Evolutionary conservation across 345 rosid genomes (phyloP).

Genomic region (Pugionium dolabratum): DNA sequence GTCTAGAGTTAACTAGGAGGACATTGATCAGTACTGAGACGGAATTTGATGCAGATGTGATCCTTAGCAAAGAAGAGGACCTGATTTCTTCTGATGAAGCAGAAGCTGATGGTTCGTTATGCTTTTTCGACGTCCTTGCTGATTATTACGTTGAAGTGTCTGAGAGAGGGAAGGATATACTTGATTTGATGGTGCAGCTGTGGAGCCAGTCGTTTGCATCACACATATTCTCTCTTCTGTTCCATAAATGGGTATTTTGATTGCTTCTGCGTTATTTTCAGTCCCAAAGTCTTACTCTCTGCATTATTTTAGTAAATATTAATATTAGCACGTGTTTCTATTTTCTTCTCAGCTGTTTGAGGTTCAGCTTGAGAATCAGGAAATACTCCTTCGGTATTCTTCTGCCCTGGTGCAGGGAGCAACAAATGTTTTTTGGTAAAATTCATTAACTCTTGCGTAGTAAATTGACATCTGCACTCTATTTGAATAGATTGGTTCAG

Average conservation of each 20-base stretch:
- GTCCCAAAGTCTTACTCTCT: constrained; percentile 8
- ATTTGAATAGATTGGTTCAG: background rate
- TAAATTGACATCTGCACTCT: background rate
- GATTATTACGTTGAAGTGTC: constrained; percentile 73
- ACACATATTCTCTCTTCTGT: constrained; percentile 78
- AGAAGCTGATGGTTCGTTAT: constrained; percentile 51
- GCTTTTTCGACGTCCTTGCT: constrained; percentile 89
- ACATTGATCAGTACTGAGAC: background rate
- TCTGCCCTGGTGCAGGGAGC: constrained; percentile 99
- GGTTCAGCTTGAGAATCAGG: constrained; percentile 69
- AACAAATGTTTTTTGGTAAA: constrained; percentile 93
- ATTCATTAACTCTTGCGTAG: background rate
- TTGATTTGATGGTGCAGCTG: constrained; percentile 86
- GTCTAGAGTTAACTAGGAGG: background rate
- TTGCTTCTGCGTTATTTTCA: background rate
- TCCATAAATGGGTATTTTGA: constrained; percentile 86
- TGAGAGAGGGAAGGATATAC: constrained; percentile 68
- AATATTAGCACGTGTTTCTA: constrained; percentile 8
- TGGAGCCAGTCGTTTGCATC: constrained; percentile 99
- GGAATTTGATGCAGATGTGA: constrained; percentile 67
- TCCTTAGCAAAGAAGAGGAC: constrained; percentile 69
- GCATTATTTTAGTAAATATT: background rate
- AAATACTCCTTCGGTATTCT: constrained; percentile 81
- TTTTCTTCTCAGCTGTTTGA: constrained; percentile 72
- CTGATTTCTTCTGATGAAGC: constrained; percentile 51